Conservation (phyloP, 164 flowering plant genomes). For the Umbilicus rupestris region DNA sequence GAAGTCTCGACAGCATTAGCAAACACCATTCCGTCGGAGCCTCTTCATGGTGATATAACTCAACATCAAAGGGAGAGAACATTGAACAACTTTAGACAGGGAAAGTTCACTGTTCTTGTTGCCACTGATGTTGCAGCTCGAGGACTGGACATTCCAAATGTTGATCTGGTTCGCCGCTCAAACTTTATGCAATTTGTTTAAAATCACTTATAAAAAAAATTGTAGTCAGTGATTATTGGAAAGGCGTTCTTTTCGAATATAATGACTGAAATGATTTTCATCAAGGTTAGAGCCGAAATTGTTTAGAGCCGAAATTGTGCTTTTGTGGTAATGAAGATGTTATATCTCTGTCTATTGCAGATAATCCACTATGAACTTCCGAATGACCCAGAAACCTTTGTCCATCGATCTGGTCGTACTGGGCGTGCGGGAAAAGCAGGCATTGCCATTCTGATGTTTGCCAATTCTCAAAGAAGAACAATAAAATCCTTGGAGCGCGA, state of each 20-base stretch:
- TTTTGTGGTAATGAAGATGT: not conserved
- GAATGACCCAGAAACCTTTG: slow-evolving; percentile 96
- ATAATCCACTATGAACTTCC: slow-evolving; percentile 94
- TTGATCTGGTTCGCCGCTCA: slow-evolving; percentile 67
- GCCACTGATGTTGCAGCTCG: slow-evolving; percentile 99
- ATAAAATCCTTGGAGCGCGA: slow-evolving; percentile 81
- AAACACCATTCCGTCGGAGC: slow-evolving; percentile 78
- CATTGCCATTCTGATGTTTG: slow-evolving; percentile 71
- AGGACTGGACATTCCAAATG: slow-evolving; percentile 98
- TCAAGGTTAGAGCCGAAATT: no score
- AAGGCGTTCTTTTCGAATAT: no score
- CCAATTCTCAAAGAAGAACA: slow-evolving; percentile 72
- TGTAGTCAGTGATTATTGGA: no score
- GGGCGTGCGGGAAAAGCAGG: slow-evolving; percentile 99
- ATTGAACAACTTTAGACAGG: slow-evolving; percentile 79
- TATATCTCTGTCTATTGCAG: slow-evolving; percentile 26
- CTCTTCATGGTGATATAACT: slow-evolving; percentile 97
- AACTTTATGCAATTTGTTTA: not conserved
- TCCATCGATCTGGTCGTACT: slow-evolving; percentile 98
- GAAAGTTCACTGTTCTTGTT: slow-evolving; percentile 93
- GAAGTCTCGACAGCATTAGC: slow-evolving; percentile 83
- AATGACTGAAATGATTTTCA: no score
- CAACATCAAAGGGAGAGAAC: slow-evolving; percentile 98
- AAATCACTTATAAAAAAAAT: no score
- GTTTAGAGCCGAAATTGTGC: not conserved